These are phyloP conservation scores for Candida sp. DNA, from an alignment of 1,139 yeast genomes.

Conservation along the genomic window DNA sequence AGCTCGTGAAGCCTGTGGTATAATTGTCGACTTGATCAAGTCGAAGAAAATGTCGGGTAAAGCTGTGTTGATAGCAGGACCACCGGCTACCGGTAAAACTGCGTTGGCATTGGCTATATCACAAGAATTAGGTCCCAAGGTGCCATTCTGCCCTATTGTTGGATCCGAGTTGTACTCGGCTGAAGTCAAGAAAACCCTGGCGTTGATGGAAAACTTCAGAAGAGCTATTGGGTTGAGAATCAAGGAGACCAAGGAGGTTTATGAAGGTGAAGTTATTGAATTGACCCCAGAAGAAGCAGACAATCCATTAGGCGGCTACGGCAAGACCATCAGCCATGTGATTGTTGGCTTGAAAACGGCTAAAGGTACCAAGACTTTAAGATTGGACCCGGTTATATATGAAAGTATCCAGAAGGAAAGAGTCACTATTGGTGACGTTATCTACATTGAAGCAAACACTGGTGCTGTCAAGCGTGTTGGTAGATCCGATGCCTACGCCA, in stretches of 20 bases:
- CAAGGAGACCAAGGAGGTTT: conserved; percentile 97
- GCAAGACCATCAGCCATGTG: conserved; percentile 95
- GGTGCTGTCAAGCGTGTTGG: conserved; percentile 99
- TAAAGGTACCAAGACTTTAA: conserved; percentile 90
- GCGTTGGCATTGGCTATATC: conserved; percentile 96
- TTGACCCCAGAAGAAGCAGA: conserved; percentile 97
- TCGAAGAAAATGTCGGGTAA: conserved; percentile 95
- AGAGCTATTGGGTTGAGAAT: conserved; percentile 96
- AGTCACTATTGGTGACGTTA: conserved; percentile 94
- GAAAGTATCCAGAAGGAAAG: conserved; percentile 97
- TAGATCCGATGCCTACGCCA: conserved; percentile 97
- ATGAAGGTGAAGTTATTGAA: conserved; percentile 98
- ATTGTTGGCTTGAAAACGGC: conserved; percentile 95
- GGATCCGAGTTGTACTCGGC: conserved; percentile 97
- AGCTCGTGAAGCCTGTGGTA: conserved; percentile 98
- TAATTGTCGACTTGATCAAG: conserved; percentile 91
- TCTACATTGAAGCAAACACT: conserved; percentile 95
- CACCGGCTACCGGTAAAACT: conserved; percentile 98
- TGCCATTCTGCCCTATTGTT: conserved; percentile 97
- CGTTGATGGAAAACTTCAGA: conserved; percentile 96
- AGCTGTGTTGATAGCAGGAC: conserved; percentile 95
- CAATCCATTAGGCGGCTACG: conserved; percentile 97
- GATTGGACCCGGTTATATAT: conserved; percentile 94
- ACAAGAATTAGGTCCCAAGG: conserved; percentile 97
- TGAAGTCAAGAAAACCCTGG: conserved; percentile 97